Percentiles rank a stretch among this genome's conserved stretches.
phyloP scores from a whole-genome alignment of 2,329 filamentous ascomycete genomes.

The Aureobasidium sp. region DNA sequence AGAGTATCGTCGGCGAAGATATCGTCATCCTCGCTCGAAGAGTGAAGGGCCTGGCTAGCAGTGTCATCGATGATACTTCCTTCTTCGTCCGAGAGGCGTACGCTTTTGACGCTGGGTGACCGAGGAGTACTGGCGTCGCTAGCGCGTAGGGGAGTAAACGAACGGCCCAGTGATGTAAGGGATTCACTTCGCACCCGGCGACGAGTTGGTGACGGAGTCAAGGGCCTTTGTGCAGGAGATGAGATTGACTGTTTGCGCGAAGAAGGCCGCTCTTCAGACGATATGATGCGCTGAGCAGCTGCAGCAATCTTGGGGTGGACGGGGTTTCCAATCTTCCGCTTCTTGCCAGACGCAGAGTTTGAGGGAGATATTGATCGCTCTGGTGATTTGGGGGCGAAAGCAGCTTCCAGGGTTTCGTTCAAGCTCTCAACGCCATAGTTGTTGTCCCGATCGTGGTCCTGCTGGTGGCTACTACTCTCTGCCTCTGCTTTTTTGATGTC shows the following conservation, averaged over 20 bases:
- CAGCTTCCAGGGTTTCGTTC: constrained; percentile 41
- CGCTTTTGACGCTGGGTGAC: constrained; percentile 50
- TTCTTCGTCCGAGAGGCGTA: constrained; percentile 50
- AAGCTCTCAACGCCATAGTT: constrained; percentile 51
- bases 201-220: constrained; percentile 19
- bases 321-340: constrained; percentile 25
- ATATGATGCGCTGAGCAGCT: constrained; percentile 26
- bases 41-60: constrained; percentile 45
- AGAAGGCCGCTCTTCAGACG: constrained; percentile 18
- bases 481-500: constrained; percentile 34
- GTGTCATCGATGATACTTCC: constrained; percentile 44
- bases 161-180: constrained; percentile 25
- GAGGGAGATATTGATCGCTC: constrained; percentile 14
- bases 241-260: constrained; percentile 14
- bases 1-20: constrained; percentile 33
- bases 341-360: constrained; percentile 16
- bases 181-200: constrained; percentile 22
- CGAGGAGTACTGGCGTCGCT: constrained; percentile 50
- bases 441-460: constrained; percentile 28
- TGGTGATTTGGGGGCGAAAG: constrained; percentile 26
- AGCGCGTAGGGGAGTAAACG: constrained; percentile 39
- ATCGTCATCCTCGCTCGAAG: constrained; percentile 49
- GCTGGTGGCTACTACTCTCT: constrained; percentile 16
- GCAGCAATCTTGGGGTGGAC: constrained; percentile 28
- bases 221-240: constrained; percentile 19